A percentile compares a stretch with the other conserved stretches of the same genome.
Conservation (phyloP, 1,284 basidiomycete genomes). For the Meripilus lineatus region DNA sequence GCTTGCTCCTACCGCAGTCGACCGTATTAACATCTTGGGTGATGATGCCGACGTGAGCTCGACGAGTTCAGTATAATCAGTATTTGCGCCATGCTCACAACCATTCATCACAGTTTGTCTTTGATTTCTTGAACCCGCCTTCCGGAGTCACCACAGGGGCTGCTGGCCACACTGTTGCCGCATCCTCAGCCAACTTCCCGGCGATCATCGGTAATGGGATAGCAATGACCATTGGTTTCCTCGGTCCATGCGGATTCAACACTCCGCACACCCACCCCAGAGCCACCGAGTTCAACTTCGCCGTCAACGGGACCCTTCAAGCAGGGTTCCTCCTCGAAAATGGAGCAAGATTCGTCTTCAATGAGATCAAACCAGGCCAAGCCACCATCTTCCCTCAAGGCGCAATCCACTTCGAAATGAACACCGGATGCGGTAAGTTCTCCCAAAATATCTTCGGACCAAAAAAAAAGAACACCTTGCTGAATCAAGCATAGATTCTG, state of each 20-base stretch:
- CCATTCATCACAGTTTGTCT: slow-evolving; percentile 19
- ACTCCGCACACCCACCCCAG: slow-evolving; percentile 29
- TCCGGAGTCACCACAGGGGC: slow-evolving; percentile 12
- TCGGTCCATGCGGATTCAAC: slow-evolving; percentile 25
- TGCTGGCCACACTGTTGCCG: slow-evolving; percentile 15
- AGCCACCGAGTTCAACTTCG: slow-evolving; percentile 27
- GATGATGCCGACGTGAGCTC: slow-evolving; percentile 22
- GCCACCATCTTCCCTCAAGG: slow-evolving; percentile 25
- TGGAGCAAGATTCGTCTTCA: slow-evolving; percentile 24
- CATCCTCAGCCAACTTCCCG: slow-evolving; percentile 15
- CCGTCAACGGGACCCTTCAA: slow-evolving; percentile 21
- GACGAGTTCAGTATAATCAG: no score
- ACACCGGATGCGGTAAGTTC: slow-evolving; percentile 21
- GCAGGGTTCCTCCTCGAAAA: slow-evolving; percentile 26
- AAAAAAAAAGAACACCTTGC: no score
- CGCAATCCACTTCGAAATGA: slow-evolving; percentile 26
- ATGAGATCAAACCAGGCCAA: slow-evolving; percentile 18
- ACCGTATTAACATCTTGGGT: slow-evolving; percentile 20
- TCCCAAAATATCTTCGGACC: no score
- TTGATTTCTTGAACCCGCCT: slow-evolving; percentile 15
- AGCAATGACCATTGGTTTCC: slow-evolving; percentile 18
- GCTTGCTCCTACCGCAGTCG: slow-evolving; percentile 18
- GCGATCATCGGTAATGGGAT: slow-evolving; percentile 19
- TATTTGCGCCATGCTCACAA: no score
- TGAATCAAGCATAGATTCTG: background rate